A percentile compares a stretch with the other conserved stretches of the same genome.
Conservation (phyloP, 2,329 filamentous ascomycete genomes). For the Sporothrix sp. region DNA sequence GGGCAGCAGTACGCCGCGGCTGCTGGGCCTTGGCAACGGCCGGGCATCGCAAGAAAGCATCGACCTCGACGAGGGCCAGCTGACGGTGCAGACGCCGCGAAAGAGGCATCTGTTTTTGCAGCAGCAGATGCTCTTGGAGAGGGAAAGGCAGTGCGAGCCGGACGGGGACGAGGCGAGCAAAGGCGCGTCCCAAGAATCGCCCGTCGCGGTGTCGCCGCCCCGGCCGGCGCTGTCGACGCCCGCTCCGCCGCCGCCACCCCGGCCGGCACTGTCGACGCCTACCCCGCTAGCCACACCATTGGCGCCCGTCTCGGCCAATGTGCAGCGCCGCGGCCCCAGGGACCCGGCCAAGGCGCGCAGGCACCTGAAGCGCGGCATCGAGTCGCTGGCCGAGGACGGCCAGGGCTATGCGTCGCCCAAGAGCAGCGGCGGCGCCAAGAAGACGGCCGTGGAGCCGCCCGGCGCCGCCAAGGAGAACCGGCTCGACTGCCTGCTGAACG, state of each 20-base stretch:
- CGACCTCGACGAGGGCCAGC: slow-evolving; percentile 45
- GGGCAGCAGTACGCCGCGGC: neutral
- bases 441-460: neutral
- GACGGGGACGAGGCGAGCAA: neutral
- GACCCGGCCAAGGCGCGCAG: neutral
- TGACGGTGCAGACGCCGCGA: slow-evolving; percentile 34
- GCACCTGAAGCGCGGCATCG: slow-evolving; percentile 12
- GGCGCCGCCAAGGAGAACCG: neutral
- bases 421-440: neutral
- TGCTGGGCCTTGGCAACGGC: neutral
- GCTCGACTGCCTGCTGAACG: slow-evolving; percentile 14
- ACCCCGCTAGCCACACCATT: neutral
- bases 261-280: neutral
- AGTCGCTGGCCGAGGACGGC: slow-evolving; percentile 8
- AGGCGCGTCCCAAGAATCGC: neutral
- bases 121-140: neutral
- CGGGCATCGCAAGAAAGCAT: slow-evolving; percentile 43
- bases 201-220: neutral
- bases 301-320: slow-evolving; percentile 12
- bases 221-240: neutral
- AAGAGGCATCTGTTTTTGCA: slow-evolving; percentile 23
- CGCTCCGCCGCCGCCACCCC: neutral
- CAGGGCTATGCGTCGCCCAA: neutral
- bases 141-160: too few relatives aligned
- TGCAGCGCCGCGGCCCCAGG: neutral